Base-by-base conservation (phyloP, 2,329 filamentous ascomycete genomes). In the Clonostachys sp. region DNA sequence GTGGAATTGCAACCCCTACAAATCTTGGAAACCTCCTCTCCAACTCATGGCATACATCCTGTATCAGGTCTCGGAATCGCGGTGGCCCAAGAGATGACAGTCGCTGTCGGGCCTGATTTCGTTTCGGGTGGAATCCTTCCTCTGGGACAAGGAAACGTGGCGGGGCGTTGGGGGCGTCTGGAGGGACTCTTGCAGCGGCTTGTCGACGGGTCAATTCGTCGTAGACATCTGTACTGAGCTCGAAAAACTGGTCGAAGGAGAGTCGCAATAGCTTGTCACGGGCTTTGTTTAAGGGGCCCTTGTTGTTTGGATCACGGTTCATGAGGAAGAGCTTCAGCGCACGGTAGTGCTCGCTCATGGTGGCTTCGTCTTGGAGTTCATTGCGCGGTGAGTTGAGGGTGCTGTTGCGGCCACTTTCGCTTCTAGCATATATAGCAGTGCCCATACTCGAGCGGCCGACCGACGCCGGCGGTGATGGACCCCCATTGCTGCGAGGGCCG, bases 101-200 rank as follows among this genome's bases (percentile, higher is more conserved):
- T 65, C 95, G 95, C 67, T 96, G 91, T 39, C 94, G 83, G n/a
- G 94, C 94, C 65, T 97, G 91, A 63, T 99, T 99, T 53, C 94
- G 86, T 70, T 97, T 99, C 3, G 91, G 91, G 66, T 99, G 94
- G 68, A 97, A 97, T 53, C 84, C 86, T 54, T 86, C 80, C 64
- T 92, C 90, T n/a, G 94, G 89, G 20, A 89, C 72, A 6, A 99
- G 79, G 61, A 84, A 95, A 12, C 81, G 72, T 3, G 90, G 89
- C n/a, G 79, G 77, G 5, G 69, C 65, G 52, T 71, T 74, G 43
- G 74, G 73, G 20, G 74, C 73, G 55, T 75, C 78, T 18, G 77
- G 72, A 14, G 75, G 72, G 47, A 72, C 71, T 51, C 81, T 71
- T 46, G 77, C 77, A 45, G 77, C 76, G 54, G 87, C 81, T 66